Conservation (phyloP, 768 basidiomycete species). For the Lyophyllum shimeji region DNA sequence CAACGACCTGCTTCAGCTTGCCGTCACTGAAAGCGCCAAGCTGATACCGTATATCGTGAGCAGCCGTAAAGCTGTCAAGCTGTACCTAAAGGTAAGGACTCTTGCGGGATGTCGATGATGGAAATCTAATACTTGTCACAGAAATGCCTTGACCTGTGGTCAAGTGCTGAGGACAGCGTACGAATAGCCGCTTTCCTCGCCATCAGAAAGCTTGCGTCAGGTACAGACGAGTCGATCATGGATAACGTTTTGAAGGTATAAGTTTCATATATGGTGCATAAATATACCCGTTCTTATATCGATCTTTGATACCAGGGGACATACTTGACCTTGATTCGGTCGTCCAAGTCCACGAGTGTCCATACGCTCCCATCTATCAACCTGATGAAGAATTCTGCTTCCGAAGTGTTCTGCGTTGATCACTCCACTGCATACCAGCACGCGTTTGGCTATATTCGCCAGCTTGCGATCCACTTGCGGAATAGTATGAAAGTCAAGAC, state of each 20-base stretch:
- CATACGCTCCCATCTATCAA: conserved; percentile 91
- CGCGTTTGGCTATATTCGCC: conserved; percentile 93
- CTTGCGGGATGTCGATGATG: not conserved
- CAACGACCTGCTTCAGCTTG: conserved; percentile 61
- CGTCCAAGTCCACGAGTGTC: conserved; percentile 79
- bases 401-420: conserved; percentile 83
- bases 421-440: conserved; percentile 83
- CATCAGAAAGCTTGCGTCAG: conserved; percentile 74
- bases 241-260: conserved; percentile 86
- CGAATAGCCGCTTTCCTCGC: conserved; percentile 87
- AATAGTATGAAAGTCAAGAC: conserved; percentile 88
- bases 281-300: not conserved
- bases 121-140: conserved; percentile 25
- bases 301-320: conserved; percentile 53
- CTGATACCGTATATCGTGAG: conserved; percentile 85
- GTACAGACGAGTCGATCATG: conserved; percentile 75
- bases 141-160: conserved; percentile 88
- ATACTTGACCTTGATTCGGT: conserved; percentile 86
- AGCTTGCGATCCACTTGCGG: conserved; percentile 89
- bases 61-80: conserved; percentile 81
- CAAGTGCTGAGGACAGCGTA: conserved; percentile 72
- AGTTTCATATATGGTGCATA: not conserved
- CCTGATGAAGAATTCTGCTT: conserved; percentile 97
- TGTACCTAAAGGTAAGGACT: conserved; percentile 74
- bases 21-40: conserved; percentile 83